Base-by-base conservation (phyloP, 805 yeast genomes). In the Cyberlindnera bimundalis region DNA sequence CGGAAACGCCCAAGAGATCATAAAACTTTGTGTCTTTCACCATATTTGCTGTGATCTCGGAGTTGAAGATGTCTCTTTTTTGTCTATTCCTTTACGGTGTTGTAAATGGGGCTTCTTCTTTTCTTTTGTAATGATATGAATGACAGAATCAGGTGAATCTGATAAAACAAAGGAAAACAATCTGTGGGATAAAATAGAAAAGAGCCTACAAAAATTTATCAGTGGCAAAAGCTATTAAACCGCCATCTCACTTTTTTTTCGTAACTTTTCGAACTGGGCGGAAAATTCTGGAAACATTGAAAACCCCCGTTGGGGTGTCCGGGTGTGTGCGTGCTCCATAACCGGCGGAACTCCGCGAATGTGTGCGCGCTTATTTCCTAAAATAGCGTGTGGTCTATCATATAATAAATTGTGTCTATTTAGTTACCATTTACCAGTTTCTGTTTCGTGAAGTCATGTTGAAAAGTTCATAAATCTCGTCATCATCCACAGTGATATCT, bases 1-100 rank as follows among this genome's bases (percentile, higher is more conserved):
- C 78, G 12, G 83, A 62, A 32, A 84, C 91, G 39, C 89, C 90
- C 55, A 85, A 68, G 19, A 74, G 61, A 57, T 84, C 93, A 65
- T 85, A 85, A 48, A 77, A 75, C 61, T 81, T 83, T 32, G 93
- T 81, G 45, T 85, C 95, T 59, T 78, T 84, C 46, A 81, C 93
- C 95, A 85, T 84, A 6, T 26, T 18, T 30, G 24, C 21, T 14
- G 16, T 29, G 32, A 29, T 15, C 25, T 13, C 11, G 32, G 16
- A 29, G 32, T 15, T 29, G 11, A 29, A 5, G 19, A 27, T 19
- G 31, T 29, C 18, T 17, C 14, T 11, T 9, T 32, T 21, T 12
- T 32, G 16, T 32, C 14, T 13, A 26, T 25, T 25, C 20, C 26
- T 21, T 32, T 14, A 10, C 9, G 10, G 24, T n/a, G n/a, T n/a